These are phyloP conservation scores for Geotrichum citri-aurantii DNA, from an alignment of 1,139 yeast species.

Conservation along the genomic window DNA sequence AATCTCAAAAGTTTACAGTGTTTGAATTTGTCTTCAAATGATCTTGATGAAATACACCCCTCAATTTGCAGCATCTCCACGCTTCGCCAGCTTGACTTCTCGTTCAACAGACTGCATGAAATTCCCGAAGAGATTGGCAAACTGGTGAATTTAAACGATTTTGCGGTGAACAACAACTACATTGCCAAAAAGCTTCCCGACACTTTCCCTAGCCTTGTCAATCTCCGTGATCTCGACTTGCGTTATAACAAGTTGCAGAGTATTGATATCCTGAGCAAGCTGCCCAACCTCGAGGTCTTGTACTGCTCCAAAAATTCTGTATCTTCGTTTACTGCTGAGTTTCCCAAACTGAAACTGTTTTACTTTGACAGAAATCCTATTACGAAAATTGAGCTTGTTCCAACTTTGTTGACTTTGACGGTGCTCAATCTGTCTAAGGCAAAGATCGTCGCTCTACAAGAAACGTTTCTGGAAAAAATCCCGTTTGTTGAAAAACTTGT, in stretches of 20 bases:
- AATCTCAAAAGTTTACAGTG: conserved; percentile 50
- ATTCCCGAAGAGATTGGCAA: conserved; percentile 61
- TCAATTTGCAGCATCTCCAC: conserved; percentile 57
- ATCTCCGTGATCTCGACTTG: conserved; percentile 70
- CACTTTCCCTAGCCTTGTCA: conserved; percentile 47
- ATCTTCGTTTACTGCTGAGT: conserved; percentile 57
- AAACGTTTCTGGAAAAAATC: conserved; percentile 55
- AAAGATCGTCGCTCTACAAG: conserved; percentile 67
- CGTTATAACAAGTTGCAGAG: conserved; percentile 66
- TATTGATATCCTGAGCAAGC: conserved; percentile 56
- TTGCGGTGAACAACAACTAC: conserved; percentile 71
- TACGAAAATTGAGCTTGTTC: conserved; percentile 63
- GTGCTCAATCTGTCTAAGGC: conserved; percentile 77
- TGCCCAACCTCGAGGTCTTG: conserved; percentile 65
- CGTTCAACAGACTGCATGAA: conserved; percentile 64
- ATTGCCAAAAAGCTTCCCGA: conserved; percentile 53
- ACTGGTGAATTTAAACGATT: conserved; percentile 54
- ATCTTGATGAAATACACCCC: conserved; percentile 62
- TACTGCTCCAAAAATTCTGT: conserved; percentile 75
- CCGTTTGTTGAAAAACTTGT: conserved; percentile 68
- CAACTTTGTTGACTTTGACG: conserved; percentile 53
- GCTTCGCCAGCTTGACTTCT: conserved; percentile 66
- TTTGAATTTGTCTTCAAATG: conserved; percentile 77
- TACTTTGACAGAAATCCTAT: conserved; percentile 73
- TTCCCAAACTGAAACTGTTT: conserved; percentile 33